Percentiles rank a stretch among this genome's conserved stretches.
Evolutionary conservation across 1,284 basidiomycete species (phyloP).

Genomic region (Schizopora paradoxa): DNA sequence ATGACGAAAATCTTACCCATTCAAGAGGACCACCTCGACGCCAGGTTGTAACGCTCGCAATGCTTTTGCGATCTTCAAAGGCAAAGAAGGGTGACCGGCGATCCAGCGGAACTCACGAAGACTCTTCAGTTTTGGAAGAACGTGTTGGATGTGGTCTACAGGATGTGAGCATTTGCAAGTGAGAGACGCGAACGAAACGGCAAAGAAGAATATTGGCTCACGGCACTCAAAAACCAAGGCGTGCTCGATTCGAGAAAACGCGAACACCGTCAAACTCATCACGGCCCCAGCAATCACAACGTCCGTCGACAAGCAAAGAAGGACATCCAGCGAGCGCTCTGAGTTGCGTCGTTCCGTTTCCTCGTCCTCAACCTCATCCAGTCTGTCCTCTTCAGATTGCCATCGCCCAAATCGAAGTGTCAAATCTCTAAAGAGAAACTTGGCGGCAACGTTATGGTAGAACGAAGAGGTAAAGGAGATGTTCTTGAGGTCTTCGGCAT

Average conservation of each 20-base stretch:
- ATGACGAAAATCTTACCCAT: background rate
- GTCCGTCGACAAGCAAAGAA: background rate
- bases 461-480: too few relatives aligned
- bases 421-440: too few relatives aligned
- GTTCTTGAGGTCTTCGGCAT: too few relatives aligned
- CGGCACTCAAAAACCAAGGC: background rate
- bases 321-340: background rate
- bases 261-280: background rate
- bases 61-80: background rate
- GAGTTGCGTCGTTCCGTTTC: background rate
- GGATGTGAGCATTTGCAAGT: background rate
- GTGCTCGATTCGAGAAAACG: background rate
- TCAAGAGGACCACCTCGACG: background rate
- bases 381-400: too few relatives aligned
- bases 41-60: background rate
- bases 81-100: background rate
- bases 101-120: slow-evolving; percentile 1
- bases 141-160: background rate
- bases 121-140: background rate
- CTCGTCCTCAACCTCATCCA: too few relatives aligned
- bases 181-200: too few relatives aligned
- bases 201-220: background rate
- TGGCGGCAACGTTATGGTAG: too few relatives aligned
- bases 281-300: background rate
- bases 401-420: too few relatives aligned